These are phyloP conservation scores for Penicillium paxilli DNA, from an alignment of 495 filamentous ascomycete species.

Conservation along the genomic window DNA sequence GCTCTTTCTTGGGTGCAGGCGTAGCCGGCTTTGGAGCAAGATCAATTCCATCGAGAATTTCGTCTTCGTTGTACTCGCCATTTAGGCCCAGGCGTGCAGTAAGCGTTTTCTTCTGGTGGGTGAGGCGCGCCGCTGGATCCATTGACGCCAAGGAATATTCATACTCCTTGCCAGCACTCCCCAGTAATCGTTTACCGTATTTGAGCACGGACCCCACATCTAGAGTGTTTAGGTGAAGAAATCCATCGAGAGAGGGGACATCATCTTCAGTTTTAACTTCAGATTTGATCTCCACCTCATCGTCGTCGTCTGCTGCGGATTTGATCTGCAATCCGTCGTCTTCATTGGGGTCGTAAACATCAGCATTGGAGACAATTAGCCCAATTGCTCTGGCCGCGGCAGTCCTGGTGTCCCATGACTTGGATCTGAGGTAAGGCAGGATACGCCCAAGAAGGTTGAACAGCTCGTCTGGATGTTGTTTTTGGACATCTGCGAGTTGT, in stretches of 20 bases:
- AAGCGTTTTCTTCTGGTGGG: constrained; percentile 87
- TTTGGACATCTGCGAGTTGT: constrained; percentile 95
- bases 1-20: constrained; percentile 48
- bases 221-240: constrained; percentile 70
- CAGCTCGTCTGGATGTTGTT: constrained; percentile 93
- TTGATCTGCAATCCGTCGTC: constrained; percentile 53
- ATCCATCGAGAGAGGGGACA: constrained; percentile 37
- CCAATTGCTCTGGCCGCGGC: constrained; percentile 91
- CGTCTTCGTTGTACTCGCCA: constrained; percentile 83
- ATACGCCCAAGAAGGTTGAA: constrained; percentile 97
- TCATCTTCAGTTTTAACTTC: constrained; percentile 40
- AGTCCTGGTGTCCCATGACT: constrained; percentile 91
- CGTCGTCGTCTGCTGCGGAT: constrained; percentile 51
- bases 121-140: constrained; percentile 76
- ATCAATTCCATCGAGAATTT: constrained; percentile 67
- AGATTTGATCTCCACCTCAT: constrained; percentile 48
- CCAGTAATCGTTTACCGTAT: constrained; percentile 77
- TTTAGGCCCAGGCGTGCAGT: constrained; percentile 77
- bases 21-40: constrained; percentile 45
- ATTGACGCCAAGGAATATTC: constrained; percentile 78
- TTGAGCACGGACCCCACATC: constrained; percentile 78
- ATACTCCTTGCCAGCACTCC: constrained; percentile 79
- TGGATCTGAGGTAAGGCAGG: constrained; percentile 86
- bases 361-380: constrained; percentile 87
- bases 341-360: constrained; percentile 82